Percentiles rank a stretch among this genome's conserved stretches.
These are phyloP conservation scores for Cyberlindnera samutprakarnensis DNA, from an alignment of 805 yeast genomes.

Conservation along the genomic window DNA sequence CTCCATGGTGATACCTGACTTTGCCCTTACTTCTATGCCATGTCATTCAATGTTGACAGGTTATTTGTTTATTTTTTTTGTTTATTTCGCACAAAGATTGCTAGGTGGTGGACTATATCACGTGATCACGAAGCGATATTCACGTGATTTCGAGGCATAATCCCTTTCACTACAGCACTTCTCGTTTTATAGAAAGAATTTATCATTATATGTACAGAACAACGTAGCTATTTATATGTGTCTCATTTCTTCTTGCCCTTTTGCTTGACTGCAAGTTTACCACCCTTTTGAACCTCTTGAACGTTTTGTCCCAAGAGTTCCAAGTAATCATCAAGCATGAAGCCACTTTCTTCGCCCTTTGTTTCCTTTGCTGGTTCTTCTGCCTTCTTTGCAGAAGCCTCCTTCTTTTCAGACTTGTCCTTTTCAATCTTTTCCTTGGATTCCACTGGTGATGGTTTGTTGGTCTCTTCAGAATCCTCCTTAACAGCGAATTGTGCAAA, in stretches of 20 bases:
- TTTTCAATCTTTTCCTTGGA: constrained; percentile 3
- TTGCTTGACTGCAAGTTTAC: constrained; percentile 41
- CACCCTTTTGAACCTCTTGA: constrained; percentile 49
- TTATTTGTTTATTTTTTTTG: too few species aligned
- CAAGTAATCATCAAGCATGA: constrained; percentile 40
- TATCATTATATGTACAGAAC: background rate
- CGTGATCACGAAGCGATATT: too few species aligned
- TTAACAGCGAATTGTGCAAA: constrained; percentile 44
- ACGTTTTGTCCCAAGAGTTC: constrained; percentile 54
- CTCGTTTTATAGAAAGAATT: background rate
- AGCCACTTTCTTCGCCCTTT: constrained; percentile 11
- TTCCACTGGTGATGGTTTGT: constrained; percentile 7
- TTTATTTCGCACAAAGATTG: too few species aligned
- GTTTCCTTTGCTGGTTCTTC: background rate
- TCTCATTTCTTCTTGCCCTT: constrained; percentile 32
- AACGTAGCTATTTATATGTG: background rate
- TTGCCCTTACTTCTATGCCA: too few species aligned
- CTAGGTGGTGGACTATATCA: too few species aligned
- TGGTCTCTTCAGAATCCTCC: constrained; percentile 17
- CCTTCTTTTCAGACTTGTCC: constrained; percentile 3
- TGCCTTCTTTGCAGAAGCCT: constrained; percentile 5
- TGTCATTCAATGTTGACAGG: too few species aligned
- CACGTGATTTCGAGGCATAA: too few species aligned
- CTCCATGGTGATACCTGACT: too few species aligned
- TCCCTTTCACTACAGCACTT: too few species aligned